Base-by-base conservation (phyloP, 1,284 basidiomycete species). In the Cryptococcus maquisensis region DNA sequence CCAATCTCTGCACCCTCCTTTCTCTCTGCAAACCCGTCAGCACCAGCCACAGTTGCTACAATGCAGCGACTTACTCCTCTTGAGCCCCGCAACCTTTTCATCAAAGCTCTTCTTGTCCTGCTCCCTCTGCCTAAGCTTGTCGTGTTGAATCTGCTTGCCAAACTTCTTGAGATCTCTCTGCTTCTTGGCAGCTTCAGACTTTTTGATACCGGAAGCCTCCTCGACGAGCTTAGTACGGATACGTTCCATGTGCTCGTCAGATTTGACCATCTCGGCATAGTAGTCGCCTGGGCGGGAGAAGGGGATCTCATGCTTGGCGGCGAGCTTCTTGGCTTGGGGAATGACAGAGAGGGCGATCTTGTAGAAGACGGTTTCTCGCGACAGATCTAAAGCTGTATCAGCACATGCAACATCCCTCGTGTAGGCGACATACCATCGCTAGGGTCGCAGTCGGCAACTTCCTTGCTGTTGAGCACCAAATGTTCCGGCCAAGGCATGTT, bases 211-310 rank as follows among this genome's bases (percentile, higher is more conserved):
- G 52, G 52, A 71, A 68, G 74, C 59, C 73, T 98, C 95, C 74
- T 98, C 90, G 24, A 98, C 82, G 35, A 98, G 79, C 35, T 88
- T 84, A 66, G 93, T 87, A 49, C 96, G 86, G 65, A 98, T 90
- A 47, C 91, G 85, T 74, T 97, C 93, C 96, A 98, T 98, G 78
- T 98, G 96, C 21, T 90, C 82, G 69, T 98, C 96, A 24, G 86
- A 87, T 79, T 98, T 98, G 67, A 98, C 88, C 95, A 98, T 98
- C 79, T 98, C 95, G 20, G 95, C 95, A 68, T 97, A 98, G 76
- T 93, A 98, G 78, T 98, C 96, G 0, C 82, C 67, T 0, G 95
- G 95, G n/a, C 96, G 86, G 10, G 88, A 86, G 77, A 97, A 98
- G 1, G 91, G 86, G 61, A 95, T 81, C 42, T 77, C 76, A 44